Conservation (phyloP, 108 stramenopile genomes). For the Nannochloropsis oceanica region DNA sequence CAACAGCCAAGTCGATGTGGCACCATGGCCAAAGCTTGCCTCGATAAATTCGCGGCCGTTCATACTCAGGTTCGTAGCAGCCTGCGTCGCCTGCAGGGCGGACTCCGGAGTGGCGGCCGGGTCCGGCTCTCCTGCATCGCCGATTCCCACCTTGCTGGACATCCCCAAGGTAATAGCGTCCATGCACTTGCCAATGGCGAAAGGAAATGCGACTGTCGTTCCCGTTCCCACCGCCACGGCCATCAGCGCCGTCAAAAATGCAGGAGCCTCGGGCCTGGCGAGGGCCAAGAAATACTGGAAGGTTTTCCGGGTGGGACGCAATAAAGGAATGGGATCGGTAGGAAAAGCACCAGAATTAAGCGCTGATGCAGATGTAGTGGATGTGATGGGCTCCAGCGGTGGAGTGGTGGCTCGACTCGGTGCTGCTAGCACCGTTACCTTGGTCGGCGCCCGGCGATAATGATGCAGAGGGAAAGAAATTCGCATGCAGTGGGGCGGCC, state of each 20-base stretch:
- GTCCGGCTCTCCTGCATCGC: too few relatives aligned
- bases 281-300: background rate
- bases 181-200: conserved; percentile 13
- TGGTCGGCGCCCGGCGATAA: too few relatives aligned
- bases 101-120: background rate
- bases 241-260: background rate
- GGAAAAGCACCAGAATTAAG: background rate
- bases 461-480: too few relatives aligned
- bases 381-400: background rate
- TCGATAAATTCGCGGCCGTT: background rate
- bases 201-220: conserved; percentile 11
- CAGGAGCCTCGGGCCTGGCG: background rate
- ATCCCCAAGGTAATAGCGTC: background rate
- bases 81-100: background rate
- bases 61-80: background rate
- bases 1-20: background rate
- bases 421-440: too few relatives aligned
- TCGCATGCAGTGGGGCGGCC: too few relatives aligned
- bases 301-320: background rate
- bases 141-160: background rate
- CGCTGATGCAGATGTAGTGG: background rate
- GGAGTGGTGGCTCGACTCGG: too few relatives aligned
- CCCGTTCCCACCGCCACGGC: background rate
- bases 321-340: background rate
- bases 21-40: background rate